Percentiles rank a stretch among this genome's conserved stretches.
These are phyloP conservation scores for Flaveria bidentis DNA, from an alignment of 129 eudicot genomes.

Conservation along the genomic window DNA sequence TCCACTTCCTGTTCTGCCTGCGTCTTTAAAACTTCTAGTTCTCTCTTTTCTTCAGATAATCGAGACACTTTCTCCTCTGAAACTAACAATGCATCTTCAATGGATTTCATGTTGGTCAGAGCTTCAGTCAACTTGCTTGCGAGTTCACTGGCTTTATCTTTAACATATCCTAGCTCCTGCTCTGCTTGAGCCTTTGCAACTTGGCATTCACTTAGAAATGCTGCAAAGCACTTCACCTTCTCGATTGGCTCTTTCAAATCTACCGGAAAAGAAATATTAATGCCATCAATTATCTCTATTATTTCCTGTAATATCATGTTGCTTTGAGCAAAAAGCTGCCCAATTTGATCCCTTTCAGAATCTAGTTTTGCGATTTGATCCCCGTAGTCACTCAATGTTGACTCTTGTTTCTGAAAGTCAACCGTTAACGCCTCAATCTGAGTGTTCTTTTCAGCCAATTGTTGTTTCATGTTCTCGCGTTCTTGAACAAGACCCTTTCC, in stretches of 20 bases:
- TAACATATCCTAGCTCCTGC: constrained; percentile 56
- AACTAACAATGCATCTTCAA: constrained; percentile 57
- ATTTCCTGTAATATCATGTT: constrained; percentile 53
- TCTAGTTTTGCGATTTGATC: constrained; percentile 61
- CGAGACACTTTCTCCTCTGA: constrained; percentile 48
- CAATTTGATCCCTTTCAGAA: constrained; percentile 59
- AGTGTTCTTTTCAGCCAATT: constrained; percentile 65
- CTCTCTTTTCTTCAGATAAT: constrained; percentile 59
- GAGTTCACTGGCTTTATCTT: constrained; percentile 45
- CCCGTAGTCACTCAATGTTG: constrained; percentile 43
- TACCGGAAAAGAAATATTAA: constrained; percentile 41
- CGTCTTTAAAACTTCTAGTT: constrained; percentile 52
- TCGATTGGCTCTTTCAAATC: constrained; percentile 67
- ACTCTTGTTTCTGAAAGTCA: constrained; percentile 54
- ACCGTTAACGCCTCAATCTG: constrained; percentile 65
- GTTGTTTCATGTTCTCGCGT: constrained; percentile 70
- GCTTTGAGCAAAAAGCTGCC: constrained; percentile 67
- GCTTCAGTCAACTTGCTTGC: constrained; percentile 52
- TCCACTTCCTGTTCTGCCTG: constrained; percentile 58
- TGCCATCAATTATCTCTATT: constrained; percentile 57
- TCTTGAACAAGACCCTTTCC: constrained; percentile 98
- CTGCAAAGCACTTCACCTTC: constrained; percentile 71
- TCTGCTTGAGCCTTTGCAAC: constrained; percentile 46
- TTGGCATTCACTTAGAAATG: constrained; percentile 55
- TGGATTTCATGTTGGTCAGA: constrained; percentile 43